Base-by-base conservation (phyloP, 148 eudicot species). In the Silene uniflora region DNA sequence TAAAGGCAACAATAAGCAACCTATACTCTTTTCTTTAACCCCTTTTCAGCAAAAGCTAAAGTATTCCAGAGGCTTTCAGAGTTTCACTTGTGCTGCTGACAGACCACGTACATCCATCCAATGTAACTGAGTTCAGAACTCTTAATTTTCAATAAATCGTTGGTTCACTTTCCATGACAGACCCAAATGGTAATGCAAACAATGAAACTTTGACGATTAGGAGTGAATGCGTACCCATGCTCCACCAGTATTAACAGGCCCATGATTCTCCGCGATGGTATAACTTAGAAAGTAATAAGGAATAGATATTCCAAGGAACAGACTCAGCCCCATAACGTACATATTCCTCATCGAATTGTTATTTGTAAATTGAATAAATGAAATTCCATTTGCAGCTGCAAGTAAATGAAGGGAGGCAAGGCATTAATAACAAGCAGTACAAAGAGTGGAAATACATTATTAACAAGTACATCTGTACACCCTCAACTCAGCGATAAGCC, bases 271-370 rank as follows among this genome's bases (percentile, higher is more conserved):
- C 7, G 18, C 55, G 24, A 83, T 83, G 0, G 90, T 84, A 81
- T 92, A 83, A 84, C 81, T 86, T 69, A 84, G 71, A 69, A 95
- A 95, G 75, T 92, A 95, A 77, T 92, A 93, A 9, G 97, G 91
- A 63, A 95, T 85, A 4, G 99, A 95, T 83, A 95, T 87, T 32
- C 96, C 99, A 66, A 95, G 91, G 83, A 95, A 95, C 71, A 95
- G 82, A 58, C 96, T 81, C 70, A 89, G 56, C 61, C 99, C 99
- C 83, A 95, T 71, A 18, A 92, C 83, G 29, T 95, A 95, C 72
- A 92, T 91, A 84, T 95, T 95, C 62, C 99, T 83, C 90, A 95
- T 66, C 42, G 93, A 90, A 49, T 95, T 95, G 62, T 75, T 85
- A 88, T 92, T 92, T 12, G 91, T 74, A 70, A 92, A 95, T 76